Base-by-base conservation (phyloP, 352 stramenopile genomes). In the Blastocystis sp. region DNA sequence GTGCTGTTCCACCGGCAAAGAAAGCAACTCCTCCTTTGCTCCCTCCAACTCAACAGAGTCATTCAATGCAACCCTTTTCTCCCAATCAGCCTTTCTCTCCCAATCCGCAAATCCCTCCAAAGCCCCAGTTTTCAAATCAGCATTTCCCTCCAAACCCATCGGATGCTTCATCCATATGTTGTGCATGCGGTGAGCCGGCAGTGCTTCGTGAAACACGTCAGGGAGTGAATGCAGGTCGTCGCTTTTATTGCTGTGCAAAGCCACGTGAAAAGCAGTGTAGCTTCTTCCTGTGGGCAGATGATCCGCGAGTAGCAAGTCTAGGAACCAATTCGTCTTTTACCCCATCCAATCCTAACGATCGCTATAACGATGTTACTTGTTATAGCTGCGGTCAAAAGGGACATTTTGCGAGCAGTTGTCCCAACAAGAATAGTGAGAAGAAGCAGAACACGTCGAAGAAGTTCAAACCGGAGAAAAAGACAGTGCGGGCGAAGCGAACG, bases 211-310 rank as follows among this genome's bases (percentile, higher is more conserved):
- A 26, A 3, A 64, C 68, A 7, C 87, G 20, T 29, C 90, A 90
- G 50, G 79, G 79, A 18, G 13, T 20, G 2, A 90, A 90, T 63
- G 20, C 15, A 2, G 89, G 89, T 18, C 39, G 79, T 47, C 45
- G 20, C 0, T 90, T 90, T 50, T 90, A 75, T 29, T 26, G 18
- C 23, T 90, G 89, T 47, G n/a, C 41, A 2, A 82, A 90, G 23
- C 87, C 77, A 5, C 39, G 37, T 6, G 70, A 77, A 18, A 62
- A 90, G 26, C 77, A 77, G 43, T 88, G 77, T 26, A 43, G 34
- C 3, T 88, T 76, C 66, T 88, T 88, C 50, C n/a, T 54, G n/a
- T 88, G 77, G 77, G 66, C 18, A 37, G 77, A 88, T 29, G 77
- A 88, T 15, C 11, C 39, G 62, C 23, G 29, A 50, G 39, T 37